These are phyloP conservation scores for Microsporum canis DNA, from an alignment of 2,329 filamentous ascomycete species.

Conservation along the genomic window DNA sequence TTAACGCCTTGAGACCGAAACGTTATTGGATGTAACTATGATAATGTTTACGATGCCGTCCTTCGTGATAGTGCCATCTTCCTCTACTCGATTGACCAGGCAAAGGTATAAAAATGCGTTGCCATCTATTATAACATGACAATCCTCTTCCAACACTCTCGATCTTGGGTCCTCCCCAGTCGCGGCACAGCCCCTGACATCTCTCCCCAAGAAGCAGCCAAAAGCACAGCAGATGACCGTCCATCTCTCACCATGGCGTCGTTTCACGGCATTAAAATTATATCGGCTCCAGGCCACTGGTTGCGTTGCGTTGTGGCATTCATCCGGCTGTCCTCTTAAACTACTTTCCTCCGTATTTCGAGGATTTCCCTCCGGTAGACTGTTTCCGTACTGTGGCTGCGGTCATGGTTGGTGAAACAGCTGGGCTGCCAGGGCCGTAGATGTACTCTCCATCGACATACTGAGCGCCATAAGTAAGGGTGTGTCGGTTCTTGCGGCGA, in stretches of 20 bases:
- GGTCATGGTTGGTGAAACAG: constrained; percentile 23
- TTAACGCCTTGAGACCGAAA: no score
- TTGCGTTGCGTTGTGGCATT: neutral
- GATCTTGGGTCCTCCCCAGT: neutral
- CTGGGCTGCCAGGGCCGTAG: constrained; percentile 41
- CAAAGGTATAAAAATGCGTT: neutral
- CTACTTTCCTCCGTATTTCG: constrained; percentile 5
- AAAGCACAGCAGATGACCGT: neutral
- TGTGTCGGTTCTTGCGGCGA: constrained; percentile 76
- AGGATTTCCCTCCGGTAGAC: constrained; percentile 22
- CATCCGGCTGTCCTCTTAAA: neutral
- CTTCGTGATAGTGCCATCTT: no score
- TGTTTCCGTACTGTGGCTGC: constrained; percentile 31
- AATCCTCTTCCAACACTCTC: neutral
- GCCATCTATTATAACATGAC: neutral
- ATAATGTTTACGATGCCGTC: no score
- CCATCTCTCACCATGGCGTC: neutral
- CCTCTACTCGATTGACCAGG: neutral
- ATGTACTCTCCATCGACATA: constrained; percentile 96
- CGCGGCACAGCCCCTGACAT: neutral
- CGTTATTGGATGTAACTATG: no score
- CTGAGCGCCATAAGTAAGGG: constrained; percentile 75
- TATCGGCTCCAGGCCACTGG: neutral
- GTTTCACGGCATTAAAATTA: neutral
- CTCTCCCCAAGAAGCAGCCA: neutral